These are phyloP conservation scores for Colletotrichum sp. DNA, from an alignment of 2,329 filamentous ascomycete genomes.

Conservation along the genomic window DNA sequence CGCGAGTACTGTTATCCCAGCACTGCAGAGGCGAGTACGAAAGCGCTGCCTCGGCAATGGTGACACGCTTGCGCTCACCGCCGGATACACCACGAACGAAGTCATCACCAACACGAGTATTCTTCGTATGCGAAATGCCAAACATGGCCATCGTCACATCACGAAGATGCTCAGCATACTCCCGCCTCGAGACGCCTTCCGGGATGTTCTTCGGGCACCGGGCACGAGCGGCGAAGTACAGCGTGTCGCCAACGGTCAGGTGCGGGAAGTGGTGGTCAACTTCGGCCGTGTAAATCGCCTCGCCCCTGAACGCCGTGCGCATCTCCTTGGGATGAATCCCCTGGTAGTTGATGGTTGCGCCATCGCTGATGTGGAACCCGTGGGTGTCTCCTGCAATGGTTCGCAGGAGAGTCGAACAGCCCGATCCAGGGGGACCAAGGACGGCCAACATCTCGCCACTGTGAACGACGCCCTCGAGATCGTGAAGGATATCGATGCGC, in stretches of 20 bases:
- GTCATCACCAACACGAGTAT: constrained; percentile 60
- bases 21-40: constrained; percentile 30
- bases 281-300: constrained; percentile 71
- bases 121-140: constrained; percentile 59
- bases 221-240: constrained; percentile 65
- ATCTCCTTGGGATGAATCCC: constrained; percentile 16
- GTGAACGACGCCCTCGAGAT: constrained; percentile 57
- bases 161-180: constrained; percentile 52
- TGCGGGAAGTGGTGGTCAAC: constrained; percentile 68
- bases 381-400: constrained; percentile 68
- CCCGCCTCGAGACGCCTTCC: constrained; percentile 44
- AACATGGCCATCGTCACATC: constrained; percentile 61
- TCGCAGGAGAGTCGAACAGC: constrained; percentile 74
- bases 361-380: constrained; percentile 49
- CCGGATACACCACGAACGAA: constrained; percentile 59
- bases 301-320: constrained; percentile 46
- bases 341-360: constrained; percentile 18
- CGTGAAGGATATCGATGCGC: constrained; percentile 55
- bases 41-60: constrained; percentile 37
- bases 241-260: constrained; percentile 64
- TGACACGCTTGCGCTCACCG: constrained; percentile 53
- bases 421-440: constrained; percentile 57
- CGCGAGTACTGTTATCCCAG: constrained; percentile 56
- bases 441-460: constrained; percentile 63
- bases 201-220: constrained; percentile 52